Conservation (phyloP, 129 eudicot genomes). For the Lactuca sativa region DNA sequence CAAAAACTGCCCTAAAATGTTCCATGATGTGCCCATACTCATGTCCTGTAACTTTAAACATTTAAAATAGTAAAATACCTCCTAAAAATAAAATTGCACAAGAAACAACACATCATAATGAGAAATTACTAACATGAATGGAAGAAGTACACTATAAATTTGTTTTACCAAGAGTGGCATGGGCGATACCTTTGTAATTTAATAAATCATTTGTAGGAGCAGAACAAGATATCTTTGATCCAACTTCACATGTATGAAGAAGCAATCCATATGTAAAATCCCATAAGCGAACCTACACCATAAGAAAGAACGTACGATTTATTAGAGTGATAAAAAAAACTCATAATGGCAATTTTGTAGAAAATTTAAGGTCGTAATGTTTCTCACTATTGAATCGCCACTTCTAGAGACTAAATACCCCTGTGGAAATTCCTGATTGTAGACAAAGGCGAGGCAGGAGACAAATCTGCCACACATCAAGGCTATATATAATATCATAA, state of each 20-base stretch:
- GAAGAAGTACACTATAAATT: no score
- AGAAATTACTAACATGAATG: no score
- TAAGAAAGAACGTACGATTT: constrained; percentile 11
- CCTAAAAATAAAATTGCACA: no score
- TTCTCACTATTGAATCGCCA: constrained; percentile 91
- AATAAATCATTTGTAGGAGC: background rate
- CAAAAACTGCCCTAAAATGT: no score
- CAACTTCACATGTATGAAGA: constrained; percentile 84
- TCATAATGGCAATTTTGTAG: background rate
- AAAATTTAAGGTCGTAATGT: background rate
- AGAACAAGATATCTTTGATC: constrained; percentile 55
- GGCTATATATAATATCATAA: no score
- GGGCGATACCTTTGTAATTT: no score
- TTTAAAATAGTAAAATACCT: no score
- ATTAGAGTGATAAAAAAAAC: background rate
- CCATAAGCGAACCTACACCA: constrained; percentile 89
- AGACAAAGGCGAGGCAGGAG: constrained; percentile 69
- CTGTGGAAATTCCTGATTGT: constrained; percentile 48
- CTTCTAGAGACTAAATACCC: constrained; percentile 84
- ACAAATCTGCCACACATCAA: constrained; percentile 80
- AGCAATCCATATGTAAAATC: constrained; percentile 76
- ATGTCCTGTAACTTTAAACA: no score
- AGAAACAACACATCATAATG: no score
- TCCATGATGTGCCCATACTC: no score
- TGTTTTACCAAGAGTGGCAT: no score